phyloP scores from a whole-genome alignment of 2,329 filamentous ascomycete species.

The Fusarium solani-melongenae region DNA sequence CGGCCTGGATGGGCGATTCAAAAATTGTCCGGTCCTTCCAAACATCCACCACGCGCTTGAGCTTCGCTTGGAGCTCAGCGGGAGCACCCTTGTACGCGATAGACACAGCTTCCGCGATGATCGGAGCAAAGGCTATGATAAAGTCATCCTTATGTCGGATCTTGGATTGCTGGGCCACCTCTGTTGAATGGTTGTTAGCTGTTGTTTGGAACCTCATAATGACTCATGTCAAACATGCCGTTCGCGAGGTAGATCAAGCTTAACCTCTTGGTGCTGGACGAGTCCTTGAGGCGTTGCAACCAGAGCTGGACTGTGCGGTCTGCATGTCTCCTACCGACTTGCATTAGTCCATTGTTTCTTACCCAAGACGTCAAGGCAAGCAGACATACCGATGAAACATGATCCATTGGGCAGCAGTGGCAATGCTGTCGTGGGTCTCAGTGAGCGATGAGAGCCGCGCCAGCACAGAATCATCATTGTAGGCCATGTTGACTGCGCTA shows the following conservation, averaged over 20 bases:
- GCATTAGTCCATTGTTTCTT: constrained; percentile 1
- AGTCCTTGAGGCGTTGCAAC: constrained; percentile 90
- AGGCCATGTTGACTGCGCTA: constrained; percentile 73
- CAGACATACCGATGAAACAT: constrained; percentile 91
- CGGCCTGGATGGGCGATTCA: constrained; percentile 79
- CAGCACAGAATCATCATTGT: constrained; percentile 93
- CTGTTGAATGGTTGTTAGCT: constrained; percentile 56
- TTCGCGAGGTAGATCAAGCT: constrained; percentile 96
- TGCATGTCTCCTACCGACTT: constrained; percentile 78
- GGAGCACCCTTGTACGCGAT: constrained; percentile 92
- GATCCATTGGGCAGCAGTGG: constrained; percentile 98
- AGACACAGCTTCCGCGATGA: constrained; percentile 90
- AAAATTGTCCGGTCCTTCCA: constrained; percentile 92
- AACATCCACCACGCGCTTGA: constrained; percentile 91
- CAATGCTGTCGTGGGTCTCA: constrained; percentile 97
- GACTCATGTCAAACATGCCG: constrained; percentile 64
- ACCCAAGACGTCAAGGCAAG: background rate
- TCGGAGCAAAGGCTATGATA: constrained; percentile 87
- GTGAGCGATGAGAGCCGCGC: constrained; percentile 95
- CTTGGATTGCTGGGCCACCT: constrained; percentile 96
- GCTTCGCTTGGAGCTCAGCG: constrained; percentile 86
- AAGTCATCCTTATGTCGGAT: constrained; percentile 94
- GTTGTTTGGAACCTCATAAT: background rate
- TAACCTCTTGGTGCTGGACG: constrained; percentile 84
- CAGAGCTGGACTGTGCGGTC: constrained; percentile 92